Evolutionary conservation across 805 yeast genomes (phyloP), one percentile per base, ranked within the genome.

Genomic region (Komagataella mondaviorum): DNA sequence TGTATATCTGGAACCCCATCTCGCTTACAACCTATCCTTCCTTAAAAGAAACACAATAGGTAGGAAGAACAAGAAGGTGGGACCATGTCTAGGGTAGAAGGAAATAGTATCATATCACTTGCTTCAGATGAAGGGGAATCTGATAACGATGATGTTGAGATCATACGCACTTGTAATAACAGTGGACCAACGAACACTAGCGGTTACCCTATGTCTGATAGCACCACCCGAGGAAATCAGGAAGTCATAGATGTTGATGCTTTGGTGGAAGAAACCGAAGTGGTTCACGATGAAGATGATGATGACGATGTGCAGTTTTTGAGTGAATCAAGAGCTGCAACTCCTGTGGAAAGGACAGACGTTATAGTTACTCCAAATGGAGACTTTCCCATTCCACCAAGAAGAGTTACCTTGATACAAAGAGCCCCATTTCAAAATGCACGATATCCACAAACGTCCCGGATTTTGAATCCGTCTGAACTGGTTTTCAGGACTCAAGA

Each of bases 71-170:
- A n/a, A 18, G 39, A 30, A 30, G 39, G 39, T 14, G 39, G 39
- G 5, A 10, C 14, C 10, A 30, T 30, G 39, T 30, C 39, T 14
- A 30, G 39, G 39, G 39, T 30, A 30, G 39, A 30, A 30, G 47
- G 44, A 24, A 20, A 48, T 30, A 49, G 39, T 45, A 48, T 44
- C 16, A 47, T 51, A 23, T 22, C 49, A 48, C 44, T 50, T 18
- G 22, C 47, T 17, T 53, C 55, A 4, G 52, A 46, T 30, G 47
- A 43, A 6, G 46, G 48, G 23, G 45, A 46, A 8, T 51, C 47
- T 18, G 52, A 46, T 45, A 56, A 57, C 10, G 54, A 53, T 48
- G 56, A 52, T 3, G 47, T 55, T 18, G 53, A 55, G 22, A 51
- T 55, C 14, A 51, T 43, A n/a, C 50, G 45, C 12, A 52, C 30